Conservation (phyloP, 441 rosid species). For the Mallotus japonicus region DNA sequence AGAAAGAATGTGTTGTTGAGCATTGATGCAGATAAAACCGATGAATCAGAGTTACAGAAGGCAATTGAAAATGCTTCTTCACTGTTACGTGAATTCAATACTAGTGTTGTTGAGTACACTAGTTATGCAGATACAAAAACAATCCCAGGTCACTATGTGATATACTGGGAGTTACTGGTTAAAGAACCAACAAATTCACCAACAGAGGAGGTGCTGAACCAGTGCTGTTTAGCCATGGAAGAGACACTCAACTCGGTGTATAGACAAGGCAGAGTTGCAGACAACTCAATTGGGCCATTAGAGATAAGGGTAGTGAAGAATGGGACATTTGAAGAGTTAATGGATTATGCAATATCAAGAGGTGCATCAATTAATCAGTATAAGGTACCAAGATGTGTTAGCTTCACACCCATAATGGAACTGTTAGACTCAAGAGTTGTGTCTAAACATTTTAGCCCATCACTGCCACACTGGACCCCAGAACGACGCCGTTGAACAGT, state of each 20-base stretch:
- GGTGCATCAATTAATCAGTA: slow-evolving; percentile 97
- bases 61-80: slow-evolving; percentile 66
- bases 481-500: slow-evolving; percentile 50
- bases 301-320: slow-evolving; percentile 74
- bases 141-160: slow-evolving; percentile 93
- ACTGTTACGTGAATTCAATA: slow-evolving; percentile 44
- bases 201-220: slow-evolving; percentile 36
- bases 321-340: slow-evolving; percentile 91
- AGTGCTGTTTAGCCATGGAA: slow-evolving; percentile 86
- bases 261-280: slow-evolving; percentile 79
- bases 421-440: slow-evolving; percentile 73
- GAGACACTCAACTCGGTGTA: slow-evolving; percentile 81
- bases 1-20: slow-evolving; percentile 85
- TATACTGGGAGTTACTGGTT: slow-evolving; percentile 71
- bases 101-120: slow-evolving; percentile 89
- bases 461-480: slow-evolving; percentile 74
- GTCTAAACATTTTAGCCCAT: slow-evolving; percentile 68
- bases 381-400: slow-evolving; percentile 92
- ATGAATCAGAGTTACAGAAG: slow-evolving; percentile 79
- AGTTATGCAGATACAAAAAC: slow-evolving; percentile 76
- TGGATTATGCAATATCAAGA: slow-evolving; percentile 92
- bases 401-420: slow-evolving; percentile 85
- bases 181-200: slow-evolving; percentile 52
- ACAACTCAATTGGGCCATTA: slow-evolving; percentile 73
- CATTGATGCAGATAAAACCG: slow-evolving; percentile 89